These are phyloP conservation scores for Medicago arabica DNA, from an alignment of 306 rosid genomes.

Conservation along the genomic window DNA sequence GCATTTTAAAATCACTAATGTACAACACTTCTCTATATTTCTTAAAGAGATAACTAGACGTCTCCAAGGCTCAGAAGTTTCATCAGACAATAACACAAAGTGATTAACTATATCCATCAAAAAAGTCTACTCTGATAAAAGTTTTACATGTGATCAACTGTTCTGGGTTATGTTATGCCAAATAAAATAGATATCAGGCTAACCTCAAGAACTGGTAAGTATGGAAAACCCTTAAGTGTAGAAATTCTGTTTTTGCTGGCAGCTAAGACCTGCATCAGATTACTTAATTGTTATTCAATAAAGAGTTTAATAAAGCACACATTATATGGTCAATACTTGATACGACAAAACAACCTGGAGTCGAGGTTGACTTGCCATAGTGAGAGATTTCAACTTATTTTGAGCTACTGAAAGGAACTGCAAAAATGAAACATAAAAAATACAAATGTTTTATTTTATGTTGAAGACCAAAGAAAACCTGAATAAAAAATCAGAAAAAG, in stretches of 20 bases:
- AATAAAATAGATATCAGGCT: constrained; percentile 39
- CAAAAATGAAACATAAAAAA: constrained; percentile 35
- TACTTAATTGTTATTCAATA: constrained; percentile 17
- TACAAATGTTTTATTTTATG: constrained; percentile 24
- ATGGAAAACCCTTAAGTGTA: constrained; percentile 89
- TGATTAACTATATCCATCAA: background rate
- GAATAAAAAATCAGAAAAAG: constrained; percentile 25
- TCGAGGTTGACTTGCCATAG: constrained; percentile 99
- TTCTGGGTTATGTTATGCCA: constrained; percentile 6
- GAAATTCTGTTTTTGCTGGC: constrained; percentile 97
- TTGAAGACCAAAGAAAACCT: constrained; percentile 25
- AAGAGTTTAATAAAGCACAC: background rate
- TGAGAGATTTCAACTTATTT: constrained; percentile 88
- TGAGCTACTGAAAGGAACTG: constrained; percentile 99
- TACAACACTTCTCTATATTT: constrained; percentile 4
- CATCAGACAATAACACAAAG: constrained; percentile 27
- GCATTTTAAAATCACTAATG: constrained; percentile 1
- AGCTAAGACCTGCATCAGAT: constrained; percentile 84
- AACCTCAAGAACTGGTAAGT: constrained; percentile 95
- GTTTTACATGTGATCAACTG: background rate
- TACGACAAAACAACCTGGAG: constrained; percentile 75
- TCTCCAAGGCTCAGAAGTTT: constrained; percentile 14
- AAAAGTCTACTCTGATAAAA: constrained; percentile 20
- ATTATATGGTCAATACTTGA: constrained; percentile 33
- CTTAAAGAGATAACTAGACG: constrained; percentile 23